Evolutionary conservation across 805 yeast genomes (phyloP).

Genomic region (Myxozyma melibiosi): DNA sequence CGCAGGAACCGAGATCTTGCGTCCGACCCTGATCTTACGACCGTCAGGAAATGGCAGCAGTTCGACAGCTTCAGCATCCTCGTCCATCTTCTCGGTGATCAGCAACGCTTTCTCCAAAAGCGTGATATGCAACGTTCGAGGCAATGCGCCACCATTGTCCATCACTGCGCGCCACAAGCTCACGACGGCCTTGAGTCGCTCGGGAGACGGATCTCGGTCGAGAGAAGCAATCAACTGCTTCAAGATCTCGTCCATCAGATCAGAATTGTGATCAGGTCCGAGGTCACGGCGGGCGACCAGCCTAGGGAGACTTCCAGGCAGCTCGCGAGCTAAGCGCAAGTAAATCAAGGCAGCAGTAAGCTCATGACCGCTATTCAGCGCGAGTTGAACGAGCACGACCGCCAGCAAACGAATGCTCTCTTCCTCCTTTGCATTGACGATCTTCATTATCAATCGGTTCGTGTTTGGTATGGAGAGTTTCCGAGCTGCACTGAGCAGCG

Average conservation of each 20-base stretch:
- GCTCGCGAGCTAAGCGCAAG: constrained; percentile 1
- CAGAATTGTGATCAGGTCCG: too few relatives aligned
- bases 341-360: constrained; percentile 13
- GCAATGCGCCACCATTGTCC: constrained; percentile 1
- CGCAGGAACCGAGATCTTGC: not conserved
- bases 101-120: constrained; percentile 19
- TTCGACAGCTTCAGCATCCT: too few relatives aligned
- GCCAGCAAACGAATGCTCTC: too few relatives aligned
- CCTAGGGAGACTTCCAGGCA: too few relatives aligned
- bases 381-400: constrained; percentile 14
- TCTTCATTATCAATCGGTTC: too few relatives aligned
- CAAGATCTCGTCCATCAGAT: too few relatives aligned
- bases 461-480: too few relatives aligned
- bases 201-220: not conserved
- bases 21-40: not conserved
- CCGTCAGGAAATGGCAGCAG: too few relatives aligned
- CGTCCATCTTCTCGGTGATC: constrained; percentile 14
- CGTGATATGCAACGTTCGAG: constrained; percentile 9
- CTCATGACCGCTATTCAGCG: constrained; percentile 15
- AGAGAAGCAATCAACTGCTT: not conserved
- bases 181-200: constrained; percentile 8
- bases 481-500: too few relatives aligned
- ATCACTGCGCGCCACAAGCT: constrained; percentile 13
- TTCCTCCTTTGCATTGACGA: too few relatives aligned
- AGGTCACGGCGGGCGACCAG: too few relatives aligned